phyloP scores from a whole-genome alignment of 176 grass and related monocot species.

The Avena atlantica region DNA sequence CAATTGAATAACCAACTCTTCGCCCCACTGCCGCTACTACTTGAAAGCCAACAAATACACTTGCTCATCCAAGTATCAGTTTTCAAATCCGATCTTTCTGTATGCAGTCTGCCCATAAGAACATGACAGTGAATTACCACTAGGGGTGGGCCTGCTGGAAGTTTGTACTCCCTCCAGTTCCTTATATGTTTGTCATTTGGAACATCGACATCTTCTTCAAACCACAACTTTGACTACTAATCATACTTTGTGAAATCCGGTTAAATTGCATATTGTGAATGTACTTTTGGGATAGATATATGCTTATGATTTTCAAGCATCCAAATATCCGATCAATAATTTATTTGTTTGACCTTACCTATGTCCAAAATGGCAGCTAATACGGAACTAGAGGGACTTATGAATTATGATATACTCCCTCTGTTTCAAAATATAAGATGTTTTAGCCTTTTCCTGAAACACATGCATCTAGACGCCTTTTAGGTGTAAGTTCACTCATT shows the following conservation, averaged over 20 bases:
- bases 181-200: background rate
- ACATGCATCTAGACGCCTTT: no score
- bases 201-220: background rate
- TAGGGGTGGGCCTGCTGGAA: background rate
- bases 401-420: background rate
- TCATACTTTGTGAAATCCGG: background rate
- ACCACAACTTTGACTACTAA: constrained; percentile 19
- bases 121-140: background rate
- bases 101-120: background rate
- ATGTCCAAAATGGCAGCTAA: background rate
- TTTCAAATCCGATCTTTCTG: background rate
- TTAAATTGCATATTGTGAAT: background rate
- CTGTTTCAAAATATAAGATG: no score
- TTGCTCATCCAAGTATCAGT: background rate
- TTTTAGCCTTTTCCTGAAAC: no score
- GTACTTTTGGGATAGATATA: background rate
- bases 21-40: no score
- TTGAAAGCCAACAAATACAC: no score
- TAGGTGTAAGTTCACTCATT: no score
- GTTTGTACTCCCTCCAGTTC: background rate
- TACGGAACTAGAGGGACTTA: background rate
- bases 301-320: background rate
- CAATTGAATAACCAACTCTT: background rate
- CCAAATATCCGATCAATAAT: background rate
- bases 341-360: constrained; percentile 10